phyloP scores from a whole-genome alignment of 352 stramenopile species.

The Globisporangium radiosum region DNA sequence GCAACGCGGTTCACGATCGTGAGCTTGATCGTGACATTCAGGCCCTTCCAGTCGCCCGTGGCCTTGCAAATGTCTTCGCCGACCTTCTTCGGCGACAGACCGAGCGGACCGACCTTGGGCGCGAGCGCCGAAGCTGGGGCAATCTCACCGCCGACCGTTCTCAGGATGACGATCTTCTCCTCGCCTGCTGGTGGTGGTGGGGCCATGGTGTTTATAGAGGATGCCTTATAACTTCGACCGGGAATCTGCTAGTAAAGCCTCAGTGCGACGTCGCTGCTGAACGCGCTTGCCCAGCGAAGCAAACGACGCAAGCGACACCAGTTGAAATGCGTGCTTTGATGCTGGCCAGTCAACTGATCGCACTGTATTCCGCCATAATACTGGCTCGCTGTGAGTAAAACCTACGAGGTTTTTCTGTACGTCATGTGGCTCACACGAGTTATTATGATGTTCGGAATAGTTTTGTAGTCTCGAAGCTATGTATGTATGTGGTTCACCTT shows the following conservation, averaged over 20 bases:
- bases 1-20: slow-evolving; percentile 99
- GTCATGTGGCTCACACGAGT: too few relatives aligned
- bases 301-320: too few relatives aligned
- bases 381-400: background rate
- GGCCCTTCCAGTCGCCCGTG: slow-evolving; percentile 99
- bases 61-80: slow-evolving; percentile 99
- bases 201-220: slow-evolving; percentile 90
- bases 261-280: background rate
- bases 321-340: background rate
- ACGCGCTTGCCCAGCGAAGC: background rate
- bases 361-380: background rate
- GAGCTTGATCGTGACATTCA: slow-evolving; percentile 99
- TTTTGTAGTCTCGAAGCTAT: too few relatives aligned
- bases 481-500: too few relatives aligned
- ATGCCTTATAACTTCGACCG: slow-evolving; percentile 38
- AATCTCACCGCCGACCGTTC: slow-evolving; percentile 98
- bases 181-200: slow-evolving; percentile 83
- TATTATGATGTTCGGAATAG: too few relatives aligned
- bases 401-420: too few relatives aligned
- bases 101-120: slow-evolving; percentile 99
- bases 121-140: slow-evolving; percentile 97
- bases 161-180: slow-evolving; percentile 95
- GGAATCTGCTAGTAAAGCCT: slow-evolving; percentile 16
- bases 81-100: slow-evolving; percentile 99
- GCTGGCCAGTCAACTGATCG: slow-evolving; percentile 3